These are phyloP conservation scores for Lycium ferocissimum DNA, from an alignment of 257 asterid species.

Conservation along the genomic window DNA sequence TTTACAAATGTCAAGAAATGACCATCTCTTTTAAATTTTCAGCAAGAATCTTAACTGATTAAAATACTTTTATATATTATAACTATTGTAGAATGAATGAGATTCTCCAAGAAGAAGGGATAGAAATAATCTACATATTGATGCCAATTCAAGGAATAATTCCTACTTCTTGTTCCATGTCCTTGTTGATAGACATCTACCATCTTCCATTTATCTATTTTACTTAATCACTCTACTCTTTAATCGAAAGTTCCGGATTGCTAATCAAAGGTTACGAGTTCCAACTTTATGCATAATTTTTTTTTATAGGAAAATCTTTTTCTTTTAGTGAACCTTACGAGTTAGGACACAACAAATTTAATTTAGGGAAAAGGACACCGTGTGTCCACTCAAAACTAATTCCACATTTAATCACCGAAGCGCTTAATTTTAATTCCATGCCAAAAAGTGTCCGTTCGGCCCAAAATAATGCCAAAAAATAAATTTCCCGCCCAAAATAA, in stretches of 20 bases:
- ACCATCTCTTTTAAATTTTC: background rate
- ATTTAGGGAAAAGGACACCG: too few species aligned
- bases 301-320: rapidly evolving
- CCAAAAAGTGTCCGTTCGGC: too few species aligned
- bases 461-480: too few species aligned
- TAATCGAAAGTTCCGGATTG: too few species aligned
- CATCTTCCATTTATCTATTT: background rate
- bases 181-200: background rate
- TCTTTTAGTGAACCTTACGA: background rate
- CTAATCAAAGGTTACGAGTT: too few species aligned
- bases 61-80: background rate
- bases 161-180: background rate
- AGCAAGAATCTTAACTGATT: background rate
- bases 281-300: background rate
- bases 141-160: background rate
- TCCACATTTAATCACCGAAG: too few species aligned
- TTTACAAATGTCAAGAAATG: too few species aligned
- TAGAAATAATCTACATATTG: slow-evolving; percentile 6
- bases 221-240: too few species aligned
- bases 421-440: too few species aligned
- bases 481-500: too few species aligned
- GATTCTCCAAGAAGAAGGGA: background rate
- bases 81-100: slow-evolving; percentile 17
- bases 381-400: too few species aligned
- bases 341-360: too few species aligned